These are phyloP conservation scores for Wickerhamomyces silvicola DNA, from an alignment of 805 yeast genomes.

Conservation along the genomic window DNA sequence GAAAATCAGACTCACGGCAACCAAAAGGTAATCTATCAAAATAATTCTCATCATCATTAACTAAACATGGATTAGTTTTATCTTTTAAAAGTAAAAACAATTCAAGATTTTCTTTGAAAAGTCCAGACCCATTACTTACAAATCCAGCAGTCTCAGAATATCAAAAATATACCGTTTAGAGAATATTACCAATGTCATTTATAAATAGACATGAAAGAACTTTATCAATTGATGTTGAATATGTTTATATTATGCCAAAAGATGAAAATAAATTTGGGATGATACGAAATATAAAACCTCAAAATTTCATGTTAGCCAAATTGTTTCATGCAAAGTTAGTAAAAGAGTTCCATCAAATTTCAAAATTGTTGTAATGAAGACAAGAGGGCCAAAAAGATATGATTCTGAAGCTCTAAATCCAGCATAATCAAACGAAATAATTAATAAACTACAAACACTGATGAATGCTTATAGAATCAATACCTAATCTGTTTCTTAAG, in stretches of 20 bases:
- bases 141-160: conserved; percentile 35
- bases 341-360: conserved; percentile 70
- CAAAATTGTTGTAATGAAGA: conserved; percentile 69
- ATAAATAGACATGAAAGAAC: conserved; percentile 75
- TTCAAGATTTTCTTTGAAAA: conserved; percentile 24
- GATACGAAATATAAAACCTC: conserved; percentile 70
- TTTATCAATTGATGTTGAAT: conserved; percentile 90
- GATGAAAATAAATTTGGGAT: conserved; percentile 69
- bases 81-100: conserved; percentile 29
- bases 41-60: conserved; percentile 6
- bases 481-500: conserved; percentile 9
- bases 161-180: conserved; percentile 80
- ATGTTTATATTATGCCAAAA: conserved; percentile 80
- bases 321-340: conserved; percentile 69
- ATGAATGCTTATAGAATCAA: conserved; percentile 47
- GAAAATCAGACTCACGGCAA: conserved; percentile 1
- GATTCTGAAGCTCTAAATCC: conserved; percentile 72
- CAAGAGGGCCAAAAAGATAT: conserved; percentile 70
- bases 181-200: conserved; percentile 82
- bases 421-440: conserved; percentile 64
- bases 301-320: conserved; percentile 78
- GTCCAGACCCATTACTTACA: conserved; percentile 15
- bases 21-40: conserved; percentile 1
- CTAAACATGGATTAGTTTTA: conserved; percentile 12
- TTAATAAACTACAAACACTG: conserved; percentile 57